Evolutionary conservation across 1,284 basidiomycete genomes (phyloP), one percentile per base, ranked within the genome.

Genomic region (Sporisorium reilianum): DNA sequence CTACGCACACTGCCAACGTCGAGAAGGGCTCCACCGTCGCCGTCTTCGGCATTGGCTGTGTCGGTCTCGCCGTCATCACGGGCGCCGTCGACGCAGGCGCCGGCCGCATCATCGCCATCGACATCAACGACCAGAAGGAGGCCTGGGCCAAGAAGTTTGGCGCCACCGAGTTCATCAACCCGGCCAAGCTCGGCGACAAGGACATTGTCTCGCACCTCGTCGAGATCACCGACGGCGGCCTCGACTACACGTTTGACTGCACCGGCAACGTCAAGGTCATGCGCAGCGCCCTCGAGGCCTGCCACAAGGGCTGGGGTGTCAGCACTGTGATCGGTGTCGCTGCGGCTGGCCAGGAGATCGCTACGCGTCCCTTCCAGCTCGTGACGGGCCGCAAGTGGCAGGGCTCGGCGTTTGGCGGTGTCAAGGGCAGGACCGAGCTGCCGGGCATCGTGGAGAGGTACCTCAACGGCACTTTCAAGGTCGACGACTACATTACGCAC

Each of bases 371-470:
- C 89, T 84, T 84, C 84, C 89, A 90, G 84, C 87, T 90, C 48
- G 89, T 94, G 30, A 99, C 97, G 55, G 97, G 97, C 63, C 91
- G 97, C 94, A 92, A 91, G 61, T 98, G 97, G 96, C 91, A 95
- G 83, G 97, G 97, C 48, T 89, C 90, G 45, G 97, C 97, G 0
- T 99, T 99, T 80, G 97, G 97, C 75, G 97, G 97, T 71, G 95
- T 99, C 77, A 99, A 98, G 87, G 97, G 96, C 45, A 90, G 96
- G 64, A 94, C 95, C 40, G 95, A 98, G 86, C 65, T 80, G 57
- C 80, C 82, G 6, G 83, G 80, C 25, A 49, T 84, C 28, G 77
- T 82, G 6, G 75, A 84, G 6, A 72, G 85, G 44, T 85, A 85
- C 63, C 56, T 85, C 55, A 67, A 79, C 28, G 80, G 80, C 55